Evolutionary conservation across 345 rosid species (phyloP).

Genomic region (Corchorus capsularis): DNA sequence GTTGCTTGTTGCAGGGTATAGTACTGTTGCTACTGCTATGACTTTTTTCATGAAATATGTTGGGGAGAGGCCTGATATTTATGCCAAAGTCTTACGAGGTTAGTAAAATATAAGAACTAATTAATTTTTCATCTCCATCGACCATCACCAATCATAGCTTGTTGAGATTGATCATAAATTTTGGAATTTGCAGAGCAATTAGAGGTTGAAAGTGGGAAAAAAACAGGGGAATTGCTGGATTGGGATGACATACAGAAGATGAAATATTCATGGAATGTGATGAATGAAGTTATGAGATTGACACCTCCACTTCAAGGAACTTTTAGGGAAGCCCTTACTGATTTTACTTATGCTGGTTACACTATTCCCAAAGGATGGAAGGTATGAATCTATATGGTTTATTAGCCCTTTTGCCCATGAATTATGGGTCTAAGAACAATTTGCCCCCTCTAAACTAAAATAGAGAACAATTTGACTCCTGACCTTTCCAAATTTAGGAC

Average conservation of each 20-base stretch:
- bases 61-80: slow-evolving; percentile 51
- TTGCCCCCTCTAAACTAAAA: no score
- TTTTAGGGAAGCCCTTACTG: slow-evolving; percentile 50
- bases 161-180: not conserved
- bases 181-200: slow-evolving; percentile 41
- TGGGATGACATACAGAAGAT: slow-evolving; percentile 57
- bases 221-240: slow-evolving; percentile 33
- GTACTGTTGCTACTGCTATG: slow-evolving; percentile 57
- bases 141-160: no score
- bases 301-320: slow-evolving; percentile 58
- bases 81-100: slow-evolving; percentile 45
- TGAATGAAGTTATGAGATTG: slow-evolving; percentile 54
- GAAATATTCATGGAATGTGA: slow-evolving; percentile 54
- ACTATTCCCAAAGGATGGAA: slow-evolving; percentile 57
- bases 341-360: slow-evolving; percentile 50
- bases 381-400: not conserved
- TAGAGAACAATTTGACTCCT: no score
- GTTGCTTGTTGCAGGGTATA: slow-evolving; percentile 54
- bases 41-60: slow-evolving; percentile 63
- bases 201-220: slow-evolving; percentile 32
- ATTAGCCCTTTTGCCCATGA: no score
- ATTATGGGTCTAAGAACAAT: no score
- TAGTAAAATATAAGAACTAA: not conserved
- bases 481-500: no score
- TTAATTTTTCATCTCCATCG: no score